Evolutionary conservation across 106 monocot species (phyloP).

Genomic region (Apostasia shenzhenica): DNA sequence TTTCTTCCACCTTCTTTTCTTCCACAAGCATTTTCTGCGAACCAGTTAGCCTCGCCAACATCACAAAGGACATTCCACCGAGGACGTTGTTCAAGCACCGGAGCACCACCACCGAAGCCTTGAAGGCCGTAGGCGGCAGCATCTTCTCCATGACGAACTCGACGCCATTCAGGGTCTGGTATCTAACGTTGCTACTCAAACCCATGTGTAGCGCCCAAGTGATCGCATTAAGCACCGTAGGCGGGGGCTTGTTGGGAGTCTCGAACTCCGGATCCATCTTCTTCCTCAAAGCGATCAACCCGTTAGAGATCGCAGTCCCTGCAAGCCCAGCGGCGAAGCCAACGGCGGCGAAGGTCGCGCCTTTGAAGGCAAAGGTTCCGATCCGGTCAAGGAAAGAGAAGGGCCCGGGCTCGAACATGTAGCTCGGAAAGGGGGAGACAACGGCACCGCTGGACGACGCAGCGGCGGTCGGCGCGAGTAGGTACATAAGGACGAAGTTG

Average conservation of each 20-base stretch:
- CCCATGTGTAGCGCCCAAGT: constrained; percentile 74
- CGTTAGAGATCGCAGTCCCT: constrained; percentile 52
- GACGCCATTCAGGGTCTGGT: constrained; percentile 63
- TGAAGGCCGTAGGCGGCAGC: constrained; percentile 40
- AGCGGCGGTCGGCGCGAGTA: constrained; percentile 41
- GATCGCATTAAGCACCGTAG: constrained; percentile 53
- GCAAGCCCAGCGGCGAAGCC: constrained; percentile 56
- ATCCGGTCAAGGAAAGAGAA: constrained; percentile 25
- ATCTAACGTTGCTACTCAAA: constrained; percentile 63
- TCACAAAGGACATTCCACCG: constrained; percentile 56
- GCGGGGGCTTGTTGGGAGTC: constrained; percentile 60
- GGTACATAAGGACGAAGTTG: constrained; percentile 59
- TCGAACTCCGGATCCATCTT: constrained; percentile 67
- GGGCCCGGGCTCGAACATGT: constrained; percentile 58
- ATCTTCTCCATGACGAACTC: constrained; percentile 46
- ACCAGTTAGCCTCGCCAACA: constrained; percentile 56
- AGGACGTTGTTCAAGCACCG: constrained; percentile 64
- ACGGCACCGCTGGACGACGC: constrained; percentile 7
- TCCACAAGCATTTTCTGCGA: constrained; percentile 34
- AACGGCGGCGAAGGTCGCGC: constrained; percentile 39
- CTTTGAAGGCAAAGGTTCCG: constrained; percentile 51
- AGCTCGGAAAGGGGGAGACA: constrained; percentile 27
- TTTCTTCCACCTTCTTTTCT: constrained; percentile 8
- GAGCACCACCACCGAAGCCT: constrained; percentile 46
- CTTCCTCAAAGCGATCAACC: constrained; percentile 44